Base-by-base conservation (phyloP, 2,329 filamentous ascomycete genomes). In the Coleophoma crateriformis region DNA sequence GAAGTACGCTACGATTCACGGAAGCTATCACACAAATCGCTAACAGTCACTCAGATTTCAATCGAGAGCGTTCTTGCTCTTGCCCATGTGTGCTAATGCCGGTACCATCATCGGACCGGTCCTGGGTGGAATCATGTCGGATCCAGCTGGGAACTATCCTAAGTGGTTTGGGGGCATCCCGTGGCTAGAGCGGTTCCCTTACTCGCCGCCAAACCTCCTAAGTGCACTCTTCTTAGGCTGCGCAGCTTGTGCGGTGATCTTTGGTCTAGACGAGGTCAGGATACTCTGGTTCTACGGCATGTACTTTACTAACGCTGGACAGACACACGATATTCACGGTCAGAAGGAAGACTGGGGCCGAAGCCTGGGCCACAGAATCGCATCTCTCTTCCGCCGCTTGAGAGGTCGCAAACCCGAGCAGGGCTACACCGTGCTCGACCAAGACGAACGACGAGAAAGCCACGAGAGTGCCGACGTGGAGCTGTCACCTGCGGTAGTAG, bases 41-140 rank as follows among this genome's bases (percentile, higher is more conserved):
- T 46, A 58, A n/a, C 4, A 27, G 7, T 17, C 27, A 27, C 6
- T 13, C 19, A 62, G 60, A 40, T 63, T 65, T 52, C 71, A 71
- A 54, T 70, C 71, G 7, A 66, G 68, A 53, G 70, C 71, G 0
- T 74, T 73, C 43, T 58, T 72, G 17, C 61, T 74, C 22, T 55
- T 74, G 49, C 72, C 71, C 3, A 85, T 90, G 77, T 86, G 82
- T 22, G 87, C 87, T 60, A 90, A 90, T 55, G 74, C 76, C 4
- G 66, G 69, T 4, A 64, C 66, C 54, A 72, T 73, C 17, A 59
- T 69, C 11, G 73, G 71, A 4, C 66, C 71, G 8, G 67, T 68
- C 5, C 45, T 72, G 2, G 72, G 73, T 10, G 74, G 74, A 1
- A 54, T 72, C 13, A 64, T 73, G 0, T 71, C 72, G 2, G 72